Conservation (phyloP, 1,284 basidiomycete genomes). For the Austroboletus rostrupii region DNA sequence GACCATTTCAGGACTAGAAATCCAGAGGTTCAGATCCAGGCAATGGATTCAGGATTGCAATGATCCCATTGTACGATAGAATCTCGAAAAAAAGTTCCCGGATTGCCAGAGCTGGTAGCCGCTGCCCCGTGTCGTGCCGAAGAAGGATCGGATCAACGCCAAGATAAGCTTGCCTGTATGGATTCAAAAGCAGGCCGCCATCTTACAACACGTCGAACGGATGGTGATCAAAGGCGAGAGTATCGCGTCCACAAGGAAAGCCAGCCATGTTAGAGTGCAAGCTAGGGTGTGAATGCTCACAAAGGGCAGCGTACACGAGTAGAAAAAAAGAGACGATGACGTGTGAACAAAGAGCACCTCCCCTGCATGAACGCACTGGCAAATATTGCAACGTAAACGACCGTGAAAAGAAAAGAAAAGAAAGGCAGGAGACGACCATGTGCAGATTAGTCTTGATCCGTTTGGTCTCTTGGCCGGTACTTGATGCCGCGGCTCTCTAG, state of each 20-base stretch:
- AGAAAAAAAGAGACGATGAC: constrained; percentile 7
- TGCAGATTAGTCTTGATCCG: constrained; percentile 54
- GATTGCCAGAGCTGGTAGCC: too few relatives aligned
- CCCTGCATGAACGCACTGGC: neutral
- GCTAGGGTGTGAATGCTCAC: constrained; percentile 4
- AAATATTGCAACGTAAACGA: neutral
- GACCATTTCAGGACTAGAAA: neutral
- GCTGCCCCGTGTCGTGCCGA: too few relatives aligned
- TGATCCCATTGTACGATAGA: too few relatives aligned
- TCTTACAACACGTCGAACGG: too few relatives aligned
- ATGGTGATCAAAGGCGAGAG: too few relatives aligned
- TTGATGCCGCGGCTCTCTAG: constrained; percentile 72
- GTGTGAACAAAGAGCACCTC: constrained; percentile 14
- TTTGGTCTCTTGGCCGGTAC: constrained; percentile 76
- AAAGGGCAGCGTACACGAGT: neutral
- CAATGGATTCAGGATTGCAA: too few relatives aligned
- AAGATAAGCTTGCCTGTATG: too few relatives aligned
- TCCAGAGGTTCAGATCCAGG: neutral
- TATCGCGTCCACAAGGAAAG: constrained; percentile 7
- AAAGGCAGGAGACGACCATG: constrained; percentile 3
- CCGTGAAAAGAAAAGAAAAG: neutral
- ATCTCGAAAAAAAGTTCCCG: too few relatives aligned
- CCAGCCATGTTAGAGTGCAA: constrained; percentile 1
- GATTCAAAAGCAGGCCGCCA: too few relatives aligned
- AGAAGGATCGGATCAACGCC: too few relatives aligned